Evolutionary conservation across 257 asterid genomes (phyloP), one percentile per base, ranked within the genome.

Genomic region (Solanum pimpinellifolium): DNA sequence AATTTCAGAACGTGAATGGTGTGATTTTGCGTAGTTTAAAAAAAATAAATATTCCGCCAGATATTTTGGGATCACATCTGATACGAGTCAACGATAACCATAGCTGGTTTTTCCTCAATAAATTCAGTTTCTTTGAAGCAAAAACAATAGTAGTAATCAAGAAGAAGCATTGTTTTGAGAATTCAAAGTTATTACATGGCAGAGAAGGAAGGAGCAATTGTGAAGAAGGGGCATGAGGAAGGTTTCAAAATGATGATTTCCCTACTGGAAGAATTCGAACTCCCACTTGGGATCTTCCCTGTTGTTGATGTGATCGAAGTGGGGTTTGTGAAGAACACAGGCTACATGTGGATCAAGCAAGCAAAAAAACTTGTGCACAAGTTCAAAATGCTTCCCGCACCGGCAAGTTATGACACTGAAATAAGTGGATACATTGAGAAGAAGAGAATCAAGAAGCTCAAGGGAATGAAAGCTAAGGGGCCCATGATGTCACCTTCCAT

Each of bases 331-430:
- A 90, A 92, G 86, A 76, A 65, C 89, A 93, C 92, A 0, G 96
- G 98, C 1, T 94, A 95, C 92, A 92, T 93, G 94, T 95, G 98
- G 97, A 93, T 94, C 83, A 83, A 83, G 62, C 98, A 94, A 87
- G 90, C 85, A 86, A 94, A 94, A 70, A 94, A 93, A 80, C 91
- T 95, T 3, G 97, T 93, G 81, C 98, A 94, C 80, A 87, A 44
- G 29, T 95, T 93, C 94, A 93, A 93, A 90, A 86, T 92, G 84
- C 93, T 95, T 18, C 91, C 88, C 92, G 93, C 92, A 88, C 92
- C 86, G 10, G 98, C 90, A 88, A 91, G 96, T 76, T 94, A 93
- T 44, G 94, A 90, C 37, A 65, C 90, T 0, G 92, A 87, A 4
- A 92, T 95, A 49, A 91, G 89, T 1, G 97, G 94, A 2, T 91